Evolutionary conservation across 176 grass and related monocot species (phyloP), one percentile per base, ranked within the genome.

Genomic region (Elaeis guineensis): DNA sequence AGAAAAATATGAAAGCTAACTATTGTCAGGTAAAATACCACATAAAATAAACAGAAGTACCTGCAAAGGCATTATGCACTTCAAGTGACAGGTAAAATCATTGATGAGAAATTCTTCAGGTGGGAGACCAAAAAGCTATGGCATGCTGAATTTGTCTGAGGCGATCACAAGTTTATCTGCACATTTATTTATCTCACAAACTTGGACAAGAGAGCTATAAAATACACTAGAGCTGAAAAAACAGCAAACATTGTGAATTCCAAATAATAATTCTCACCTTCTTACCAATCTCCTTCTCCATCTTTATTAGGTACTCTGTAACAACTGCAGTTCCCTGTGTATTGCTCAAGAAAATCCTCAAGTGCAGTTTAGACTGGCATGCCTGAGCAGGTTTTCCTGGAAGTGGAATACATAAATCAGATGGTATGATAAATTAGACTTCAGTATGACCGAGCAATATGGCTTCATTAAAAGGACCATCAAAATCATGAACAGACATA

Each of bases 231-330:
- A 39, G 32, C 32, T 39, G 6, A 39, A 39, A 39, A 39, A 39
- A 39, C 32, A 39, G 32, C 32, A 39, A 39, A 39, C 32, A 39
- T 39, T 11, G 32, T 9, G 32, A 39, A 39, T 39, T 39, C 32
- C 32, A 39, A 39, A 39, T 39, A 22, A 39, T 39, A 39, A 39
- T 39, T 39, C 72, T 82, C 66, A 97, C 93, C 93, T 97, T 97
- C 76, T 97, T 90, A 28, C 87, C 93, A 73, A 97, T 81, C 65
- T 97, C 87, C 77, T 97, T 97, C 75, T 91, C 92, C 87, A 97
- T 78, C 73, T 85, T 90, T 52, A 73, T 89, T 61, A 97, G 51
- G 73, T 89, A 91, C 17, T 97, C 79, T 6, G 62, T 72, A 32
- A 91, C 72, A 79, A 88, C 70, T 57, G 72, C 78, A 25, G 72